Evolutionary conservation across 2,329 filamentous ascomycete genomes (phyloP).

Genomic region (Epichloe sp.): DNA sequence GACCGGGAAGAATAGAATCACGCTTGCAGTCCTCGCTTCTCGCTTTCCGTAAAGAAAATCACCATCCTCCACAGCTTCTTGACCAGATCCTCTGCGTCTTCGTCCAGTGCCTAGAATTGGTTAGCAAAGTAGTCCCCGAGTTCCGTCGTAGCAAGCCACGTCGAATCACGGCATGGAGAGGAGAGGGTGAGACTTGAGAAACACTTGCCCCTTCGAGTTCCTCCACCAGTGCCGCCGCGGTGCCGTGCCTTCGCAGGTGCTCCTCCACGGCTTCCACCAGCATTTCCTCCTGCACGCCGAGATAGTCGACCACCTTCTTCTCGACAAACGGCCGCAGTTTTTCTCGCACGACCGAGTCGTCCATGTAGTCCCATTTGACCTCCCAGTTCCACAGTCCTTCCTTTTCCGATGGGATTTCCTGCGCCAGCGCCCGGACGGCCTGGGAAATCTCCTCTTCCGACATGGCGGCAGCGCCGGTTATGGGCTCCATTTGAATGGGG

Average conservation of each 20-base stretch:
- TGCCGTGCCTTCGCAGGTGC: conserved; percentile 62
- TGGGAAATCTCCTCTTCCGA: conserved; percentile 79
- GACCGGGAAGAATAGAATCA: background rate
- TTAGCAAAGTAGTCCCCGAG: conserved; percentile 13
- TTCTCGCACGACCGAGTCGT: conserved; percentile 66
- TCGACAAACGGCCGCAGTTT: conserved; percentile 91
- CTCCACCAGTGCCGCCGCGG: conserved; percentile 68
- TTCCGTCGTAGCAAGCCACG: too few species aligned
- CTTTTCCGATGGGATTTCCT: conserved; percentile 80
- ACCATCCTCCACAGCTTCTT: conserved; percentile 98
- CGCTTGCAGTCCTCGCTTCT: conserved; percentile 70
- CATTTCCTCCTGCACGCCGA: conserved; percentile 93
- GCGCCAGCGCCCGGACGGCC: conserved; percentile 68
- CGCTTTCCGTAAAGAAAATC: conserved; percentile 92
- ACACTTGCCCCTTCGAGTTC: conserved; percentile 67
- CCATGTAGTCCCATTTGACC: conserved; percentile 84
- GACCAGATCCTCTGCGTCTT: conserved; percentile 85
- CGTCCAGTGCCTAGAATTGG: conserved; percentile 60
- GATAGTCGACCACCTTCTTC: conserved; percentile 94
- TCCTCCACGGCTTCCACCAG: conserved; percentile 86
- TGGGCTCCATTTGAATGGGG: conserved; percentile 69
- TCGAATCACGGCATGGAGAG: background rate
- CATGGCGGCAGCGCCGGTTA: conserved; percentile 48
- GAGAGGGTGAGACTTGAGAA: conserved; percentile 10
- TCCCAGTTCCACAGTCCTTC: conserved; percentile 84